These are phyloP conservation scores for Hygrocybe punicea DNA, from an alignment of 768 basidiomycete species.

Conservation along the genomic window DNA sequence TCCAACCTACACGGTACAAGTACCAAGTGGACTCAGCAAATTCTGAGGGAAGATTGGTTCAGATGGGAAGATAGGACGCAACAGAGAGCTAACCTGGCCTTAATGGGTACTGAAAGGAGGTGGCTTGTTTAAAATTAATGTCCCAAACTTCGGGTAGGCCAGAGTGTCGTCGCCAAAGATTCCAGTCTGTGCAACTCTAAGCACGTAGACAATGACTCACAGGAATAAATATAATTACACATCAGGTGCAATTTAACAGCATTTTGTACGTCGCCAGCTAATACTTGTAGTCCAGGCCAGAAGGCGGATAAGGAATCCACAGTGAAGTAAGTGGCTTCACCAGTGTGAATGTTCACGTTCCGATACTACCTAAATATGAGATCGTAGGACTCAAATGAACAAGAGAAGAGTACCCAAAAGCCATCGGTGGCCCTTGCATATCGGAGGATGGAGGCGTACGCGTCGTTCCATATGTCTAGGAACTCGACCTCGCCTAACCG, in stretches of 20 bases:
- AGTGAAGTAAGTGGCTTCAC: conserved; percentile 70
- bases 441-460: conserved; percentile 81
- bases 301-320: conserved; percentile 96
- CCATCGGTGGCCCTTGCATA: conserved; percentile 80
- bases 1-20: conserved; percentile 68
- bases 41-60: conserved; percentile 44
- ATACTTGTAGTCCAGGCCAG: conserved; percentile 93
- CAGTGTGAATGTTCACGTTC: conserved; percentile 73
- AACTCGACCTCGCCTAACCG: conserved; percentile 69
- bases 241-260: conserved; percentile 90
- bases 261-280: conserved; percentile 80
- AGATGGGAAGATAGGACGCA: background rate
- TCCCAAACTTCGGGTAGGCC: conserved; percentile 94
- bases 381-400: background rate
- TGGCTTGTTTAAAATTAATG: conserved; percentile 66
- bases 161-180: conserved; percentile 82
- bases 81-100: conserved; percentile 54
- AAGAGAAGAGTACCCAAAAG: conserved; percentile 65
- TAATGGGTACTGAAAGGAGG: conserved; percentile 75
- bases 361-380: conserved; percentile 58
- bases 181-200: conserved; percentile 64
- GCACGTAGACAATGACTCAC: background rate
- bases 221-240: conserved; percentile 47
- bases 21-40: conserved; percentile 98
- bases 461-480: conserved; percentile 79